phyloP scores from a whole-genome alignment of 2,329 filamentous ascomycete genomes.

The Aspergillus spinulosporus region DNA sequence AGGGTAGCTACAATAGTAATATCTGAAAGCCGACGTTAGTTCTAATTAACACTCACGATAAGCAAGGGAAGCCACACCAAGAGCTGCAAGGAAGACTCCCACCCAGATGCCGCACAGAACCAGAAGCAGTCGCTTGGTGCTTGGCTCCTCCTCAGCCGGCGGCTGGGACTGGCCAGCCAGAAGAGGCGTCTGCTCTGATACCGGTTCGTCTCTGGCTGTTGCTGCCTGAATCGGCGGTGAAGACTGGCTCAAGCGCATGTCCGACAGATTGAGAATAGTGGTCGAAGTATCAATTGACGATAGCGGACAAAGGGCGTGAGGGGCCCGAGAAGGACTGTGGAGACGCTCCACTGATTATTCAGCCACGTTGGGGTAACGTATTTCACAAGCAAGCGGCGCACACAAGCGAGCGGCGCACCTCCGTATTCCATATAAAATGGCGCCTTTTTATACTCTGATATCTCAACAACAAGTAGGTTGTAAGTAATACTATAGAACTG shows the following conservation, averaged over 20 bases:
- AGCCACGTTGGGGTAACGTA: neutral
- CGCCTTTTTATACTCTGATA: no score
- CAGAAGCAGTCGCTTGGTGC: slow-evolving; percentile 48
- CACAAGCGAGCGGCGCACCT: no score
- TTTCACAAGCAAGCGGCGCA: no score
- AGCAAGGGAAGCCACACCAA: slow-evolving; percentile 40
- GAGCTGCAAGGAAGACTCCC: slow-evolving; percentile 57
- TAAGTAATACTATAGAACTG: no score
- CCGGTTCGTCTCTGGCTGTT: slow-evolving; percentile 10
- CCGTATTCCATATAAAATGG: no score
- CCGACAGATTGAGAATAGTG: neutral
- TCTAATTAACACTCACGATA: neutral
- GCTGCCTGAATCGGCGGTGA: slow-evolving; percentile 6
- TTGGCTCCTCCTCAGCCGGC: slow-evolving; percentile 42
- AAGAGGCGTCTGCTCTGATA: slow-evolving; percentile 37
- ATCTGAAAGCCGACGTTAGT: slow-evolving; percentile 49
- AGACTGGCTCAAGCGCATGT: slow-evolving; percentile 17
- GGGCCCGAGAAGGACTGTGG: neutral
- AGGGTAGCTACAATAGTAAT: slow-evolving; percentile 83
- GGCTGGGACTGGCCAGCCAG: slow-evolving; percentile 24
- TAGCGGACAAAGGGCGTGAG: neutral
- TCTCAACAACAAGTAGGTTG: no score
- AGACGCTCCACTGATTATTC: slow-evolving; percentile 9
- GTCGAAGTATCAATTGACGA: neutral
- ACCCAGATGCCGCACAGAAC: slow-evolving; percentile 55